Evolutionary conservation across 2,329 filamentous ascomycete genomes (phyloP).

Genomic region (Spiromastix sp.): DNA sequence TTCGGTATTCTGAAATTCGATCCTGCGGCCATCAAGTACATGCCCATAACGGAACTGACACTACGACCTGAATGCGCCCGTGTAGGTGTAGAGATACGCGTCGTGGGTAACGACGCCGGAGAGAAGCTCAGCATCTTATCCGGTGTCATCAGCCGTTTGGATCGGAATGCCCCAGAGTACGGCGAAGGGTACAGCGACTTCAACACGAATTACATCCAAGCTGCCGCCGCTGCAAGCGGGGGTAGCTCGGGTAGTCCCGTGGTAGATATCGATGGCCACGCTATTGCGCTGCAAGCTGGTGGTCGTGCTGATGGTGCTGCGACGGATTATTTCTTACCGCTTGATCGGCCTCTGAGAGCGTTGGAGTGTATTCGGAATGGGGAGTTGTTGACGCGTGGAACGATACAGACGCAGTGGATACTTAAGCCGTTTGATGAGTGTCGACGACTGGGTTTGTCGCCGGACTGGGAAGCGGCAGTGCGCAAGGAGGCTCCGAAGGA

Average conservation of each 20-base stretch:
- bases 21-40: conserved; percentile 92
- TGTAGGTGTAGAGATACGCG: conserved; percentile 89
- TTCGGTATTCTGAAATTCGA: conserved; percentile 97
- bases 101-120: conserved; percentile 96
- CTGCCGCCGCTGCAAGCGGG: conserved; percentile 89
- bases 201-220: conserved; percentile 94
- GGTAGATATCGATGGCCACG: conserved; percentile 86
- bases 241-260: conserved; percentile 98
- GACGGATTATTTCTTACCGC: conserved; percentile 91
- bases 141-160: conserved; percentile 89
- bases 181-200: conserved; percentile 98
- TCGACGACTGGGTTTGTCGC: conserved; percentile 70
- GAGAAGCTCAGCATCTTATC: conserved; percentile 98
- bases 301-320: conserved; percentile 89
- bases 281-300: conserved; percentile 86
- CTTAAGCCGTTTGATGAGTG: conserved; percentile 98
- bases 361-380: conserved; percentile 73
- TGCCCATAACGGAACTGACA: conserved; percentile 71
- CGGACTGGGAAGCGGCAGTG: conserved; percentile 77
- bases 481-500: conserved; percentile 79
- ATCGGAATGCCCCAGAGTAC: conserved; percentile 95
- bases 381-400: conserved; percentile 70
- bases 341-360: conserved; percentile 81
- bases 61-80: conserved; percentile 74
- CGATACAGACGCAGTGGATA: conserved; percentile 96